Evolutionary conservation across 106 monocot species (phyloP).

Genomic region (Phalaenopsis aphrodite): DNA sequence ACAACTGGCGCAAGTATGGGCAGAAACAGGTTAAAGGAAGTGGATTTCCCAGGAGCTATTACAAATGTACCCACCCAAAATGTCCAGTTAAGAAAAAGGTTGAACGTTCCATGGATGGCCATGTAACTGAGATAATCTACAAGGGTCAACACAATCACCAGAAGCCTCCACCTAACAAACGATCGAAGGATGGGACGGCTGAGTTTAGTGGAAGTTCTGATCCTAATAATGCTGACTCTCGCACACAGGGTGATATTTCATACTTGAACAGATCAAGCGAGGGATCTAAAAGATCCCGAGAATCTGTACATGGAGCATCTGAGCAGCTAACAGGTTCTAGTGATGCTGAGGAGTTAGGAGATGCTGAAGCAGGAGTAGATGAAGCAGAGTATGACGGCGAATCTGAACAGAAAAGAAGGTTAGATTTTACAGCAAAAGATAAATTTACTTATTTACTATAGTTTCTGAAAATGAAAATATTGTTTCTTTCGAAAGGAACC

Average conservation of each 20-base stretch:
- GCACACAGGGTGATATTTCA: conserved; percentile 6
- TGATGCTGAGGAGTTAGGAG: conserved; percentile 49
- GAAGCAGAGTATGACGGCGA: conserved; percentile 31
- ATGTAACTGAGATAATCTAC: conserved; percentile 44
- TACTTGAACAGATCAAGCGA: conserved; percentile 17
- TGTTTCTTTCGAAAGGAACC: conserved; percentile 23
- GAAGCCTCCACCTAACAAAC: conserved; percentile 25
- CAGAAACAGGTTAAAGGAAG: conserved; percentile 53
- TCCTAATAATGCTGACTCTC: conserved; percentile 12
- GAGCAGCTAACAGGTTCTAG: conserved; percentile 67
- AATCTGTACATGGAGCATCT: conserved; percentile 24
- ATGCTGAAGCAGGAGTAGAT: conserved; percentile 28
- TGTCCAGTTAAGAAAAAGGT: conserved; percentile 47
- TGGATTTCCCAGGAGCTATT: conserved; percentile 43
- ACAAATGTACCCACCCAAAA: conserved; percentile 40
- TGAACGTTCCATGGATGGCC: conserved; percentile 36
- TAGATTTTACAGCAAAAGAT: neutral
- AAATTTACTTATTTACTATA: neutral
- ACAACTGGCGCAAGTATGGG: conserved; percentile 64
- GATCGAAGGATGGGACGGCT: conserved; percentile 27
- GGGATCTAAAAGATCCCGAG: conserved; percentile 13
- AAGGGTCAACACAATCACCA: conserved; percentile 47
- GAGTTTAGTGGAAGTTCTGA: conserved; percentile 20
- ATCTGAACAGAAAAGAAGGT: conserved; percentile 59
- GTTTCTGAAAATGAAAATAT: neutral